Percentiles rank a stretch among this genome's conserved stretches.
phyloP scores from a whole-genome alignment of 176 grass and related monocot species.

The Tuctoria greenei region DNA sequence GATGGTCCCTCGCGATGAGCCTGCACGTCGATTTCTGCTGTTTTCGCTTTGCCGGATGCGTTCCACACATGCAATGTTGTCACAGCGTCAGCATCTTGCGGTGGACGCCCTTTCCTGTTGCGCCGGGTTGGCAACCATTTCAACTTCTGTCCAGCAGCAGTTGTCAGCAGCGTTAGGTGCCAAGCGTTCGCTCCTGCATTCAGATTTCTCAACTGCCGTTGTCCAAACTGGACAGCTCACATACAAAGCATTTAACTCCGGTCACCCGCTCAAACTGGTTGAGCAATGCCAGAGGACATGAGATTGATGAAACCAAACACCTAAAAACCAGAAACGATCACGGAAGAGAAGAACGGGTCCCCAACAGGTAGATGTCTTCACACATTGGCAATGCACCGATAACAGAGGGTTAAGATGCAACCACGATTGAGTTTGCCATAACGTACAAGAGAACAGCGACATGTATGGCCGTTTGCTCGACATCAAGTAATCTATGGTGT shows the following conservation, averaged over 20 bases:
- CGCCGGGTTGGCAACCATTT: not conserved
- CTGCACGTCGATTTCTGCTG: not conserved
- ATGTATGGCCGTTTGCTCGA: not conserved
- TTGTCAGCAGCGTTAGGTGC: not conserved
- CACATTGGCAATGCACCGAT: not conserved
- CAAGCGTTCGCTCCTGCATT: constrained; percentile 18
- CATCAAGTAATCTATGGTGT: not conserved
- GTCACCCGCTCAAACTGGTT: not conserved
- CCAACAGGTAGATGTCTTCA: not conserved
- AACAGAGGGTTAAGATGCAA: not conserved
- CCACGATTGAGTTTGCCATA: not conserved
- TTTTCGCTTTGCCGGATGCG: constrained; percentile 19
- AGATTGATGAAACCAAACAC: not conserved
- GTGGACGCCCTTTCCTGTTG: not conserved
- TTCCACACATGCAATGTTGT: not conserved
- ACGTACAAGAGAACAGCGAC: not conserved
- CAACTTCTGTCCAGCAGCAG: constrained; percentile 7
- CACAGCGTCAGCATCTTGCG: not conserved
- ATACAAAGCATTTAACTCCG: not conserved
- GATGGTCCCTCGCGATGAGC: not conserved
- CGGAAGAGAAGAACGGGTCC: not conserved
- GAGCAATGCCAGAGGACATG: not conserved
- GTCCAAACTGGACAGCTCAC: constrained; percentile 4
- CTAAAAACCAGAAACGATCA: not conserved
- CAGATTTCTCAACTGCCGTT: not conserved